A percentile compares a stretch with the other conserved stretches of the same genome.
Evolutionary conservation across 768 basidiomycete genomes (phyloP).

Genomic region (Trichaptum fuscoviolaceum): DNA sequence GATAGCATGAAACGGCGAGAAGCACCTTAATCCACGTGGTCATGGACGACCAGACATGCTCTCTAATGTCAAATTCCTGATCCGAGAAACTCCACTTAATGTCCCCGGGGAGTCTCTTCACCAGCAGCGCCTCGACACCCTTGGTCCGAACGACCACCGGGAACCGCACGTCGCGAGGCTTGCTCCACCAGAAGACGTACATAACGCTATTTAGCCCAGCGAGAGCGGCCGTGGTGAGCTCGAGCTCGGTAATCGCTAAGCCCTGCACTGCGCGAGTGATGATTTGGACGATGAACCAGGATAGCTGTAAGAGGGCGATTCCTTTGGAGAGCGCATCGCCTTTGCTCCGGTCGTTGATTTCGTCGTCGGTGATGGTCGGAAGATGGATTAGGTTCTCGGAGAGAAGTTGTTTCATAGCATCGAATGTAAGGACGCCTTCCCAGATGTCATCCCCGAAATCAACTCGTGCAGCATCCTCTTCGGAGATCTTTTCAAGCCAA

Average conservation of each 20-base stretch:
- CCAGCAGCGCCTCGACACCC: not conserved
- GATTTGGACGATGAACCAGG: constrained; percentile 1
- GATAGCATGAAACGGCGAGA: no score
- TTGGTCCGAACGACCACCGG: not conserved
- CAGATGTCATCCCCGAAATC: not conserved
- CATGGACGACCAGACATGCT: not conserved
- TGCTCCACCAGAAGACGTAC: constrained; percentile 11
- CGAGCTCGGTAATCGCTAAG: not conserved
- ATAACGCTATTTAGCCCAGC: constrained; percentile 7
- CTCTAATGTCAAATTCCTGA: not conserved
- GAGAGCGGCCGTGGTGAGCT: not conserved
- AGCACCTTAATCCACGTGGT: not conserved
- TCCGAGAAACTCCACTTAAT: not conserved
- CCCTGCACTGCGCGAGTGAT: not conserved
- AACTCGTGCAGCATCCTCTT: no score
- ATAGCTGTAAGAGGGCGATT: not conserved
- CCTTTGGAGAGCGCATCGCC: not conserved
- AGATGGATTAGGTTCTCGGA: not conserved
- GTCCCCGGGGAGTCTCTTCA: not conserved
- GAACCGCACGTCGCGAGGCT: constrained; percentile 8
- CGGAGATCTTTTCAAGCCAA: no score
- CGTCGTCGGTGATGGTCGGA: not conserved
- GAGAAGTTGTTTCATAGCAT: not conserved
- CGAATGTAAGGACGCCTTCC: not conserved
- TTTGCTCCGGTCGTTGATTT: not conserved